Evolutionary conservation across 2,329 filamentous ascomycete genomes (phyloP).

Genomic region (Ramichloridium luteum): DNA sequence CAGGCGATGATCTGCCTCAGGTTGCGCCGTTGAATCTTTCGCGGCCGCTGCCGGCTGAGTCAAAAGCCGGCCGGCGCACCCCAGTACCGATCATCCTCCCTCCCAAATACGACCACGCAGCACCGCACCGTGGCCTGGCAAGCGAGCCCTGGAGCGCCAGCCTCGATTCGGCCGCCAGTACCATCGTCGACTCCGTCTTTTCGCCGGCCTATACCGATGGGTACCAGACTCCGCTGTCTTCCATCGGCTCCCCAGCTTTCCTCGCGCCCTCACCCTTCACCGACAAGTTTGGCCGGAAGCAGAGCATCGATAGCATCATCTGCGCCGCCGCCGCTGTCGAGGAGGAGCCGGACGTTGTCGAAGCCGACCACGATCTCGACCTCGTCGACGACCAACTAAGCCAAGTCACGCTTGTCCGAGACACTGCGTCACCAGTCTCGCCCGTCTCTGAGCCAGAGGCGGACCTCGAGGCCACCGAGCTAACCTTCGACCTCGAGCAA

Average conservation of each 20-base stretch:
- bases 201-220: background rate
- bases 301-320: constrained; percentile 1
- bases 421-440: too few species aligned
- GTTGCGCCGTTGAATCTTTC: too few species aligned
- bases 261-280: too few species aligned
- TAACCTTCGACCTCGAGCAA: background rate
- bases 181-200: background rate
- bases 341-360: too few species aligned
- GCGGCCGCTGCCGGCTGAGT: background rate
- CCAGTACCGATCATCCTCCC: background rate
- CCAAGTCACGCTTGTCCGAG: too few species aligned
- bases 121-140: background rate
- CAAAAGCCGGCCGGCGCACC: background rate
- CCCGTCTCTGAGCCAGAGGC: too few species aligned
- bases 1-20: too few species aligned
- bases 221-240: background rate
- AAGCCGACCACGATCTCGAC: too few species aligned
- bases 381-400: too few species aligned
- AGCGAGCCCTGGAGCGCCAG: background rate
- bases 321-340: background rate
- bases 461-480: background rate
- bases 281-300: background rate
- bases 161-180: background rate
- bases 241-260: background rate
- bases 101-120: background rate